Conservation (phyloP, 2,329 filamentous ascomycete genomes). For the Talaromyces funiculosus region DNA sequence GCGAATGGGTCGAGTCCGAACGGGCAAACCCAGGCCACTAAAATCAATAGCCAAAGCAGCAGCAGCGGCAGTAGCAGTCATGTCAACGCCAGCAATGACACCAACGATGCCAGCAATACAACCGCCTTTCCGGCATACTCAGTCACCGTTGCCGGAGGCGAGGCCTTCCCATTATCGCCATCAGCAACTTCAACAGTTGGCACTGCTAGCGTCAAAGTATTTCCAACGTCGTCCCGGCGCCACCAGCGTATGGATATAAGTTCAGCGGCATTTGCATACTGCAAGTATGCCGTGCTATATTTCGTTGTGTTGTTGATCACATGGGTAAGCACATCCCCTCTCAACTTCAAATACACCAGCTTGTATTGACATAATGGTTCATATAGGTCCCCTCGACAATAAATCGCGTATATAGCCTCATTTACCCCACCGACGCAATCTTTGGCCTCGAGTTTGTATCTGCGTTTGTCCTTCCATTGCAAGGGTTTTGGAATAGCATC, state of each 20-base stretch:
- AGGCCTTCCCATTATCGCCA: slow-evolving; percentile 7
- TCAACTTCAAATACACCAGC: not conserved
- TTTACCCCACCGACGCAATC: slow-evolving; percentile 49
- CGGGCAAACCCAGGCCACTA: not conserved
- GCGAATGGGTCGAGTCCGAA: slow-evolving; percentile 13
- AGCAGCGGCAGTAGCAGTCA: not conserved
- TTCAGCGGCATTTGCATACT: slow-evolving; percentile 34
- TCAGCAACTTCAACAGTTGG: not conserved
- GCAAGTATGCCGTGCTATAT: slow-evolving; percentile 37
- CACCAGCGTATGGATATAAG: not conserved
- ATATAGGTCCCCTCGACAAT: slow-evolving; percentile 62
- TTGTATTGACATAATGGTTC: not conserved
- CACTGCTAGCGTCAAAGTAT: not conserved
- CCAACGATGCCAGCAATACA: not conserved
- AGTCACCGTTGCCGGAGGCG: slow-evolving; percentile 27
- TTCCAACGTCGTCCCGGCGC: not conserved
- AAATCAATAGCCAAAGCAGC: not conserved
- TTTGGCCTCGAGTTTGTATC: slow-evolving; percentile 63
- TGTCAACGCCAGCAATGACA: not conserved
- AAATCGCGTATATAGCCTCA: slow-evolving; percentile 68
- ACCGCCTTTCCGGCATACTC: slow-evolving; percentile 21
- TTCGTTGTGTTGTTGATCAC: slow-evolving; percentile 39
- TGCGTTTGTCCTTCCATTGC: slow-evolving; percentile 69
- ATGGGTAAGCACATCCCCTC: slow-evolving; percentile 26
- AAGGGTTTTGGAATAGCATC: slow-evolving; percentile 78